Conservation (phyloP, 2,329 filamentous ascomycete genomes). For the Claviceps spartinae region DNA sequence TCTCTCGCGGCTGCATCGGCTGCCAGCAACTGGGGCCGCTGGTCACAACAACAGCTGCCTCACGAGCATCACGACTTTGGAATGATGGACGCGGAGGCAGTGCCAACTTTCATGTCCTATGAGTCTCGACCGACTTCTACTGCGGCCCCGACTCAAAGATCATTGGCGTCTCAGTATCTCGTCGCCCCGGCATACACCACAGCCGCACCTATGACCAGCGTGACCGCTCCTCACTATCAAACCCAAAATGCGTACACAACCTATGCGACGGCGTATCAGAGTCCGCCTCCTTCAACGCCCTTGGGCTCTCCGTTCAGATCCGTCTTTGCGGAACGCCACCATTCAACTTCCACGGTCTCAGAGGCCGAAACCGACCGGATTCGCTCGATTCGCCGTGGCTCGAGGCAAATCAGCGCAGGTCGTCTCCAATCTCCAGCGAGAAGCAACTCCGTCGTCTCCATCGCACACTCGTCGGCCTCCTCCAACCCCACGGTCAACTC, state of each 20-base stretch:
- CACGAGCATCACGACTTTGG: conserved; percentile 30
- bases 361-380: conserved; percentile 13
- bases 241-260: conserved; percentile 26
- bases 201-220: conserved; percentile 24
- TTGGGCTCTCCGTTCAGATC: conserved; percentile 21
- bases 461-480: conserved; percentile 8
- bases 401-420: conserved; percentile 18
- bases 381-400: conserved; percentile 11
- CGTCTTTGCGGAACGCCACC: conserved; percentile 19
- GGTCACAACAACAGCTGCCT: conserved; percentile 35
- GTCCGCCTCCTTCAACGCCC: conserved; percentile 20
- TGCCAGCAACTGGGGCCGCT: conserved; percentile 39
- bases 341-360: conserved; percentile 9
- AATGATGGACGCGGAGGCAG: conserved; percentile 27
- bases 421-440: conserved; percentile 21
- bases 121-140: conserved; percentile 25
- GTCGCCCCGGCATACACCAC: conserved; percentile 30
- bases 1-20: conserved; percentile 33
- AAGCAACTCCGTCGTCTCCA: conserved; percentile 20
- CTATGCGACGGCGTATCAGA: conserved; percentile 29
- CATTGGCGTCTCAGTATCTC: conserved; percentile 34
- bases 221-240: conserved; percentile 29
- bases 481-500: conserved; percentile 19
- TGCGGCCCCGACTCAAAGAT: conserved; percentile 27
- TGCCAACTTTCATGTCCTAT: conserved; percentile 33